phyloP scores from a whole-genome alignment of 495 filamentous ascomycete genomes.

The Penicillium mononematosum region DNA sequence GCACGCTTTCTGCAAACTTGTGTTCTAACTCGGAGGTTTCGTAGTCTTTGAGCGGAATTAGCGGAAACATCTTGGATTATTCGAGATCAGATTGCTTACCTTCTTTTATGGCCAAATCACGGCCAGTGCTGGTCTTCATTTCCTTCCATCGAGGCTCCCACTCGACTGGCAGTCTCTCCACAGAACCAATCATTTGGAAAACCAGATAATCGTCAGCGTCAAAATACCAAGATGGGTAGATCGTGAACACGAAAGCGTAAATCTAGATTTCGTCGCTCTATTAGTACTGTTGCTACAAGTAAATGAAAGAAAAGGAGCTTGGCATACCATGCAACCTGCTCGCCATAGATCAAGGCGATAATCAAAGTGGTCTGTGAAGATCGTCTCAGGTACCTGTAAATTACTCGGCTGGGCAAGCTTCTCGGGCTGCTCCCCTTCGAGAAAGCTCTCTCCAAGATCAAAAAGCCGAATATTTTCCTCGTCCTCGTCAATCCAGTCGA shows the following conservation, averaged over 20 bases:
- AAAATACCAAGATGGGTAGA: conserved; percentile 25
- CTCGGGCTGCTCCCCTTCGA: conserved; percentile 25
- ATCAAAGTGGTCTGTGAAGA: conserved; percentile 41
- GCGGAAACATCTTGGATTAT: background rate
- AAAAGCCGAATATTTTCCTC: conserved; percentile 39
- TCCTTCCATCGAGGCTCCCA: conserved; percentile 22
- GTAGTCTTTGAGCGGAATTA: conserved; percentile 10
- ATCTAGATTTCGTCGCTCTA: conserved; percentile 18
- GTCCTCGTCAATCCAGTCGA: conserved; percentile 37
- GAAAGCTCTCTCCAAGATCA: conserved; percentile 41
- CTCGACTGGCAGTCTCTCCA: conserved; percentile 19
- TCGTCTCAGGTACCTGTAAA: conserved; percentile 39
- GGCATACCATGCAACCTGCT: conserved; percentile 36
- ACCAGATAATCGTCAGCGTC: conserved; percentile 18
- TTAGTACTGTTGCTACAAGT: conserved; percentile 11
- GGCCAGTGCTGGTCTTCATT: conserved; percentile 11
- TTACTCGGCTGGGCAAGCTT: conserved; percentile 34
- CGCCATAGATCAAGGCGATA: conserved; percentile 44
- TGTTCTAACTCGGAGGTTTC: conserved; percentile 8
- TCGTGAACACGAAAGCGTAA: conserved; percentile 23
- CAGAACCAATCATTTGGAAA: conserved; percentile 22
- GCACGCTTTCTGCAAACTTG: conserved; percentile 11
- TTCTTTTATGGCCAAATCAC: conserved; percentile 17
- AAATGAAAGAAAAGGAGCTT: background rate
- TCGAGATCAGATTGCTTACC: conserved; percentile 7